Base-by-base conservation (phyloP, 306 rosid genomes). In the Carpinus fangiana region DNA sequence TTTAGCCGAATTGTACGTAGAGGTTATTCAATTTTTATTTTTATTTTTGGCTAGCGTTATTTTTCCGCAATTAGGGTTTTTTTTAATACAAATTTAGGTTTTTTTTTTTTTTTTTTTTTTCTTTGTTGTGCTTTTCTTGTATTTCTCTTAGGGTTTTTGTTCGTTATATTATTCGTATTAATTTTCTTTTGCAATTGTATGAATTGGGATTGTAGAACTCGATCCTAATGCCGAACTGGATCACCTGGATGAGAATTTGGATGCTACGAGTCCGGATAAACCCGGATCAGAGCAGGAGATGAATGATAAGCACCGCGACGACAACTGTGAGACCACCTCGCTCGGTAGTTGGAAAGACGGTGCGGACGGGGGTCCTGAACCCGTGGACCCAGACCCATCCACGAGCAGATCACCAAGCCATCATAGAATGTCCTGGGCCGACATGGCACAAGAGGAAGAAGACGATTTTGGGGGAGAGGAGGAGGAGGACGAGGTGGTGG, bases 391-490 rank as follows among this genome's bases (percentile, higher is more conserved):
- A 7, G 89, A 74, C 54, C 74, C 80, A 69, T 79, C 88, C 36
- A 75, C 75, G 0, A 73, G 73, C 16, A 85, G 78, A 34, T 74
- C 86, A 4, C 75, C 52, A 36, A 73, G 54, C 55, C 78, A 81
- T 52, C 76, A 76, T 47, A 87, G 92, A 8, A 79, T 86, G 87
- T 93, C 93, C n/a, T 96, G 99, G 99, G 99, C 99, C 2, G 99
- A 96, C 77, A 96, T 96, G 97, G 97, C 89, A 3, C 97, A 90
- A 72, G 98, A 95, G 76, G 98, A 90, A 67, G 98, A 95, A 77
- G 97, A 95, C 34, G 98, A 93, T 79, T 88, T 93, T 13, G 93
- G 76, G 76, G 88, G 68, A 36, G 98, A 89, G 55, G 89, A 83
- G 55, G 89, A 83, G 10, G 89, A 83, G 26, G 73, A 53, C 5